Evolutionary conservation across 31 red algal genomes (phyloP), one percentile per base, ranked within the genome.

Genomic region (Pterothamnion heteromorphum): DNA sequence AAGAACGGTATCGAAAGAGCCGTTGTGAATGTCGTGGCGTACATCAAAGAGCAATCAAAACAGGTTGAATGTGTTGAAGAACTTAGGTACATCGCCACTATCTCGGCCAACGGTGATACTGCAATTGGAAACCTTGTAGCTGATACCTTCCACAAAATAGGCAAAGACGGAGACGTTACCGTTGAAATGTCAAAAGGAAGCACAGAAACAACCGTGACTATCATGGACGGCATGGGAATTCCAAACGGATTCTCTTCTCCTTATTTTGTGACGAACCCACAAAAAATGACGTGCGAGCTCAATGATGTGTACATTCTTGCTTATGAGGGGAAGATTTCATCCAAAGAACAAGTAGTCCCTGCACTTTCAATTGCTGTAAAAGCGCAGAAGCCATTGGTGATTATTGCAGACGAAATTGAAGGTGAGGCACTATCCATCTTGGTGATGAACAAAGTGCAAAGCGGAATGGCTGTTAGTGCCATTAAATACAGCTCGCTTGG

Each of bases 391-490:
- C 98, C 96, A 80, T 91, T 99, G 43, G 74, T 99, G 28, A 99
- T 99, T 38, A 96, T 99, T 92, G 98, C 98, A 44, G 98, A 99
- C 71, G 98, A 99, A 84, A 94, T 99, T 9, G 98, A 99, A 74
- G 95, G 95, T 71, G 98, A 99, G 90, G 98, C 98, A 23, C 92
- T 99, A 39, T 96, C 98, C 2, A 99, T 96, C 36, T 84, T 99
- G 51, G 96, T 99, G 14, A 95, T 99, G 21, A 99, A 99, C 92
- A 99, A 99, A 44, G 89, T 99, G 14, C 95, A 95, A 36, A 85
- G 91, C 24, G 95, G 95, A 58, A 95, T 99, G 44, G 96, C 97
- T 90, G 98, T 99, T 43, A 93, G 92, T 87, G 98, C 98, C 3
- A 96, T 99, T 9, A 99, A 97, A 78, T 96, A 96, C 20, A 96